Evolutionary conservation across 2,329 filamentous ascomycete species (phyloP).

Genomic region (Coniochaeta hoffmannii): DNA sequence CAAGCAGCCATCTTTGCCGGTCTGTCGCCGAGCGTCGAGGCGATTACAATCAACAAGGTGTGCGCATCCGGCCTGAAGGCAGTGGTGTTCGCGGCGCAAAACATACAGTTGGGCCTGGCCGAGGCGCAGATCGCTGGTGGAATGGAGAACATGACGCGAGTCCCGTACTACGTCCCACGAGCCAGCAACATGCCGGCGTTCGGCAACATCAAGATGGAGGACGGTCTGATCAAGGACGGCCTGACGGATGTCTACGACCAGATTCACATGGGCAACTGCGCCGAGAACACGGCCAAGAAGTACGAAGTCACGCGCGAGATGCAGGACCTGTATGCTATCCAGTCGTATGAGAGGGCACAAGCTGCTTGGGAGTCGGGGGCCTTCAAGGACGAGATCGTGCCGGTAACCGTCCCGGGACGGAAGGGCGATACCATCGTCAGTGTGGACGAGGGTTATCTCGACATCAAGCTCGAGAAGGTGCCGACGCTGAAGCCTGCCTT

Average conservation of each 20-base stretch:
- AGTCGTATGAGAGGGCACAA: constrained; percentile 83
- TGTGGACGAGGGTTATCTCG: constrained; percentile 83
- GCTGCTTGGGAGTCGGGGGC: constrained; percentile 76
- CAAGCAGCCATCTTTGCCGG: constrained; percentile 88
- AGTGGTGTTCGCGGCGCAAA: constrained; percentile 82
- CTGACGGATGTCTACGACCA: constrained; percentile 95
- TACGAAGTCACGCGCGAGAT: constrained; percentile 71
- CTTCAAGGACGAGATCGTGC: constrained; percentile 85
- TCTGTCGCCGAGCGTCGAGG: constrained; percentile 72
- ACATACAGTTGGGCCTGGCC: constrained; percentile 84
- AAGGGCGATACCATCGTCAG: constrained; percentile 77
- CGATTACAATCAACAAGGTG: constrained; percentile 95
- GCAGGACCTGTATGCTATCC: constrained; percentile 87
- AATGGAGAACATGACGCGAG: constrained; percentile 96
- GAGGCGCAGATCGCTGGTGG: constrained; percentile 89
- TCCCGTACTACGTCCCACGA: constrained; percentile 83
- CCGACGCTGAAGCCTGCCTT: constrained; percentile 86
- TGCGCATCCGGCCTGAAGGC: constrained; percentile 94
- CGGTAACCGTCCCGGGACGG: constrained; percentile 75
- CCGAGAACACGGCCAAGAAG: constrained; percentile 90
- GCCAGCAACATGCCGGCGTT: constrained; percentile 79
- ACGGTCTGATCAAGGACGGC: constrained; percentile 90
- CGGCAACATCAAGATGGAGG: constrained; percentile 79
- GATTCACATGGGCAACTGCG: constrained; percentile 97
- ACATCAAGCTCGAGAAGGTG: constrained; percentile 81